Base-by-base conservation (phyloP, 805 yeast species). In the Ogataea trehaloabstinens region DNA sequence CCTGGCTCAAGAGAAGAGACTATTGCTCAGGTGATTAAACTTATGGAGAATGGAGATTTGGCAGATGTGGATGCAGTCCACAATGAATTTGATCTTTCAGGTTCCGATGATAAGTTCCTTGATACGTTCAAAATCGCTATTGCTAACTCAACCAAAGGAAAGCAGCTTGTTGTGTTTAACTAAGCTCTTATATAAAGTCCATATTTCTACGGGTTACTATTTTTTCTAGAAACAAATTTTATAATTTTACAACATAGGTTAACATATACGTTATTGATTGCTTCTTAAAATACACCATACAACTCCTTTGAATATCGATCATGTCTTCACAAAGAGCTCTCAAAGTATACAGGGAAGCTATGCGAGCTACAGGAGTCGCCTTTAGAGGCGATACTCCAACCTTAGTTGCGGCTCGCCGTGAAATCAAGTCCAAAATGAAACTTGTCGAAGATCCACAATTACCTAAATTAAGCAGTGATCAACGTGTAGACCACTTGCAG, bases 331-430 rank as follows among this genome's bases (percentile, higher is more conserved):
- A 11, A 11, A 16, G 45, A 29, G 56, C 67, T 21, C 36, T 61
- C 15, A 37, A 42, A 8, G 88, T 89, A 0, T 85, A 82, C 57
- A 75, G 84, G 60, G 67, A 68, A 35, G 83, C 86, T 2, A 61
- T 84, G 24, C 72, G 87, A 49, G 87, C 91, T 6, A 78, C 86
- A 0, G 65, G 67, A 21, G 49, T 76, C 3, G 86, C 85, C 0
- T 85, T 85, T 54, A 60, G 63, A 31, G 67, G 68, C 5, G 86
- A 80, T 49, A 7, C 48, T 1, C 49, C 61, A 4, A 70, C 82
- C 37, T 58, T 85, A 28, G 35, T 41, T 1, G 83, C 88, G 1
- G 80, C 95, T 2, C 74, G 89, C 49, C 49, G 55, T 1, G 70
- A 80, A 53, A 75, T 85, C 54, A 74, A 71, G 53, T 62, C 69